Conservation (phyloP, 116 monocot genomes). For the Papilionanthe hybrid region DNA sequence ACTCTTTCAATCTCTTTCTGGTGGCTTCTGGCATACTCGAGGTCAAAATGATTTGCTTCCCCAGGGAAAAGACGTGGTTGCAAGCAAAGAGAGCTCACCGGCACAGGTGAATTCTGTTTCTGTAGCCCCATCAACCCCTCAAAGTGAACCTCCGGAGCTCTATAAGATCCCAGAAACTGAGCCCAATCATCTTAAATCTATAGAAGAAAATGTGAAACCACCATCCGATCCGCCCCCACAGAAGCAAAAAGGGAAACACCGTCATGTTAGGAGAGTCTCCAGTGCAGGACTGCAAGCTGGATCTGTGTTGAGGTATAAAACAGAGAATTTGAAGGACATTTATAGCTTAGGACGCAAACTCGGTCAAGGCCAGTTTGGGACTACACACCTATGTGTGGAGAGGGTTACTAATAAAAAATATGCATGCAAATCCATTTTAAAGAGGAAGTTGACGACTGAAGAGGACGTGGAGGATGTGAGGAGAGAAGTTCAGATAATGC, state of each 20-base stretch:
- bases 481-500: constrained; percentile 44
- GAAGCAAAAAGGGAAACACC: constrained; percentile 13
- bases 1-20: constrained; percentile 22
- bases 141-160: constrained; percentile 35
- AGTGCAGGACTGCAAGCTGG: constrained; percentile 28
- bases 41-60: not conserved
- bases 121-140: not conserved
- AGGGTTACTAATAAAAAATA: constrained; percentile 54
- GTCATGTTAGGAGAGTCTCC: constrained; percentile 22
- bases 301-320: constrained; percentile 39
- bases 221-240: not conserved
- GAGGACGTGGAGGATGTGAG: constrained; percentile 43
- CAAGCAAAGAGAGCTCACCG: not conserved
- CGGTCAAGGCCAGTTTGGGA: constrained; percentile 67
- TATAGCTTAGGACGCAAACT: constrained; percentile 58
- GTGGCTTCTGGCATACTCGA: not conserved
- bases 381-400: constrained; percentile 60
- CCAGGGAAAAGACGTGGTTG: not conserved
- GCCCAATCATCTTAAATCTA: not conserved
- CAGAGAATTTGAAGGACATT: constrained; percentile 53
- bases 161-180: constrained; percentile 31
- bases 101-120: not conserved
- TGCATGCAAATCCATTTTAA: constrained; percentile 41
- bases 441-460: constrained; percentile 30
- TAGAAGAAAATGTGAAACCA: not conserved